A percentile compares a stretch with the other conserved stretches of the same genome.
phyloP scores from a whole-genome alignment of 768 basidiomycete genomes.

The Mycena pura region DNA sequence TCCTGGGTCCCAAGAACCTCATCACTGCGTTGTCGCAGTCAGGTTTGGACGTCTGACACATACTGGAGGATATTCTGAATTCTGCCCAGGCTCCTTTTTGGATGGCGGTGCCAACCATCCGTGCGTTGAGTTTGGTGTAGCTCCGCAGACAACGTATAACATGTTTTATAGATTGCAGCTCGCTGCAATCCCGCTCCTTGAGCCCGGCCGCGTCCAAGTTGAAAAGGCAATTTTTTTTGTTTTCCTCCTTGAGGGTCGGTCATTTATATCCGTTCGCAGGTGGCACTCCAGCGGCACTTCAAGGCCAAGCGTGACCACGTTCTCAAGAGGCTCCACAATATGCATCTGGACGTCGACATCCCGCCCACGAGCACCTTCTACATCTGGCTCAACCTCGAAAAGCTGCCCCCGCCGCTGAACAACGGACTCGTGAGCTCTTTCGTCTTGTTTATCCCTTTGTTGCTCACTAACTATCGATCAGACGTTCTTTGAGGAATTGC shows the following conservation, averaged over 20 bases:
- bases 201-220: conserved; percentile 65
- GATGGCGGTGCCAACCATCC: conserved; percentile 96
- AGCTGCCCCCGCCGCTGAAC: conserved; percentile 81
- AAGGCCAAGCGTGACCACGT: conserved; percentile 91
- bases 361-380: conserved; percentile 90
- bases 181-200: conserved; percentile 84
- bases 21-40: conserved; percentile 92
- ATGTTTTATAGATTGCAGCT: conserved; percentile 69
- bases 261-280: conserved; percentile 38
- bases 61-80: background rate
- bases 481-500: conserved; percentile 94
- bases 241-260: background rate
- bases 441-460: background rate
- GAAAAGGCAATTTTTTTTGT: conserved; percentile 62
- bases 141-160: background rate
- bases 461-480: conserved; percentile 27
- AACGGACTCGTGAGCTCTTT: conserved; percentile 71
- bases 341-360: conserved; percentile 79
- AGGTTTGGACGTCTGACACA: conserved; percentile 43
- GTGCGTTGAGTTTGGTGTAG: conserved; percentile 48
- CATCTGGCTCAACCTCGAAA: conserved; percentile 89
- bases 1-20: conserved; percentile 88
- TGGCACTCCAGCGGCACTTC: conserved; percentile 90
- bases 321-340: conserved; percentile 75
- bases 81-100: conserved; percentile 73